Evolutionary conservation across 306 rosid species (phyloP).

Genomic region (Echinosophora koreensis): DNA sequence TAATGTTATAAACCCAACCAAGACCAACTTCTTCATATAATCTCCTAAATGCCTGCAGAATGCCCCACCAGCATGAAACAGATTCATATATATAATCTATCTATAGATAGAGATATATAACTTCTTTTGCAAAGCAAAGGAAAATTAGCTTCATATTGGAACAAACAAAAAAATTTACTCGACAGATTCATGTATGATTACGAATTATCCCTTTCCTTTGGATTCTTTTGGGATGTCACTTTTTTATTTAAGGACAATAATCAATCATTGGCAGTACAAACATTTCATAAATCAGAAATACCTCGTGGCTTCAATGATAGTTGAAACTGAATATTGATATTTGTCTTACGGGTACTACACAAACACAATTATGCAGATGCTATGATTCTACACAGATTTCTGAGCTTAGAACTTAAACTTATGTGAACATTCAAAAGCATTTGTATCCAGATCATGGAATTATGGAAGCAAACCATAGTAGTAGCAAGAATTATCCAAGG

Average conservation of each 20-base stretch:
- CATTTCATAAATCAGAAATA: conserved; percentile 19
- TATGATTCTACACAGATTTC: not conserved
- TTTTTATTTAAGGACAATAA: not conserved
- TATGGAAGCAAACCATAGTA: not conserved
- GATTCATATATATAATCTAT: conserved; percentile 1
- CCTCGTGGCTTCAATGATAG: conserved; percentile 5
- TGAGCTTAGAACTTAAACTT: not conserved
- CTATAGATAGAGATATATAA: conserved; percentile 2
- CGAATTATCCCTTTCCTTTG: conserved; percentile 1
- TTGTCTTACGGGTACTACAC: not conserved
- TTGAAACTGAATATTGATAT: conserved; percentile 10
- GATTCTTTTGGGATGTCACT: not conserved
- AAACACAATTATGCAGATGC: not conserved
- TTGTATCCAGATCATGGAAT: not conserved
- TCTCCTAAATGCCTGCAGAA: conserved; percentile 82
- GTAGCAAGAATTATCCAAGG: not conserved
- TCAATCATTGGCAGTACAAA: not conserved
- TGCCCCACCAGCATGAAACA: conserved; percentile 16
- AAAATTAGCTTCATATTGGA: not conserved
- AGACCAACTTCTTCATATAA: conserved; percentile 87
- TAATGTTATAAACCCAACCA: conserved; percentile 93
- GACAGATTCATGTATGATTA: conserved; percentile 11
- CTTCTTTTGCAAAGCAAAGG: not conserved
- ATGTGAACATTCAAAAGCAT: conserved; percentile 16
- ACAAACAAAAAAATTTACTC: conserved; percentile 2